Conservation (phyloP, 1,284 basidiomycete genomes). For the Ceratorhiza oryzae-sativae region DNA sequence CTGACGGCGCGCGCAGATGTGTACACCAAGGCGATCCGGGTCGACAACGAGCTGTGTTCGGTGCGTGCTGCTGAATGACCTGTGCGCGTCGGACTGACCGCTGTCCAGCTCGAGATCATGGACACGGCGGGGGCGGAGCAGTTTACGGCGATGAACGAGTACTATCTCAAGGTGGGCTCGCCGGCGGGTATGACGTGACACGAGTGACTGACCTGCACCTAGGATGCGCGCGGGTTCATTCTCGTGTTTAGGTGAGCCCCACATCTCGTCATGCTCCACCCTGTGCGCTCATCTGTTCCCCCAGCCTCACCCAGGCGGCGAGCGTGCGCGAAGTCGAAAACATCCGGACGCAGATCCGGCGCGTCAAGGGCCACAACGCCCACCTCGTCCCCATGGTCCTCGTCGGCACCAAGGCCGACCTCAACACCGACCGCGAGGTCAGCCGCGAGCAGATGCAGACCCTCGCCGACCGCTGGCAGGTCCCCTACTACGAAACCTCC, state of each 20-base stretch:
- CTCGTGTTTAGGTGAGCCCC: constrained; percentile 75
- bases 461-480: constrained; percentile 70
- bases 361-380: constrained; percentile 70
- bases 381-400: constrained; percentile 74
- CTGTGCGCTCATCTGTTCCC: background rate
- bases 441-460: constrained; percentile 68
- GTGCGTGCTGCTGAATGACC: constrained; percentile 52
- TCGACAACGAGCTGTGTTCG: constrained; percentile 66
- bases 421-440: constrained; percentile 82
- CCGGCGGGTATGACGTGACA: background rate
- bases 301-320: constrained; percentile 77
- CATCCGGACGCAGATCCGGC: constrained; percentile 79
- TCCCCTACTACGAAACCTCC: constrained; percentile 86
- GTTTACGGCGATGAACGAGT: constrained; percentile 78
- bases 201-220: background rate
- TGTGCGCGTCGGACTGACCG: constrained; percentile 2
- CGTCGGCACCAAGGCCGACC: constrained; percentile 88
- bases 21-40: constrained; percentile 65
- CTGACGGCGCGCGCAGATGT: constrained; percentile 57
- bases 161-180: constrained; percentile 74
- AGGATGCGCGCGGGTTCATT: constrained; percentile 72
- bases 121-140: constrained; percentile 93
- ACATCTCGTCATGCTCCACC: background rate
- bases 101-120: constrained; percentile 72
- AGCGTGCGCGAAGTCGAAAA: constrained; percentile 78